Evolutionary conservation across 306 rosid species (phyloP), one percentile per base, ranked within the genome.

Genomic region (Casuarina cunninghamiana): DNA sequence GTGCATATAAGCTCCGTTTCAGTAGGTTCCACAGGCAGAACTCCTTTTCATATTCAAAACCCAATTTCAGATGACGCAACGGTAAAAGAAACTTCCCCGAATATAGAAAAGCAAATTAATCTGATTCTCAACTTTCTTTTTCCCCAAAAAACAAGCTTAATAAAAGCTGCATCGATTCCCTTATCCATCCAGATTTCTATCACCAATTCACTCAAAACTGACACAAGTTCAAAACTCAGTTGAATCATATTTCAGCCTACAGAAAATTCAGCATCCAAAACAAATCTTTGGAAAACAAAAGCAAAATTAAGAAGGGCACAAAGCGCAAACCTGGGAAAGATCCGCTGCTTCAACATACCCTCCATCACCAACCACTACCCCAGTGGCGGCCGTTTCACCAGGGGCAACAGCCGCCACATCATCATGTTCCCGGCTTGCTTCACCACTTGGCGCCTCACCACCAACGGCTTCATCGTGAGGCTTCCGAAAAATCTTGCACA

Each of bases 401-500:
- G 81, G 81, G 57, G 81, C 72, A 12, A 71, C 72, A 80, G 70
- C 75, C 77, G 71, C 69, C 60, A 63, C 85, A 9, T 80, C 90
- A 41, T 88, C 88, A 41, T 81, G 84, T 3, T 90, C 95, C 98
- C 97, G 92, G 65, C 88, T 97, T 84, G 86, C 93, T 89, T 95
- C 98, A 5, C 83, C 5, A 73, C 90, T 87, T 1, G 97, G 97
- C 2, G 97, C 98, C 85, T 90, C 97, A 38, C 97, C 98, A 46
- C 91, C 89, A 91, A 89, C 0, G 97, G 97, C 12, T 97, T 97
- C 0, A 92, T 41, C 46, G 97, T 26, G 97, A 76, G 97, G 92
- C 90, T 95, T 95, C 91, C 92, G 91, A 37, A 95, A 95, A 71
- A 95, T 87, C 88, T 97, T 95, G 72, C 97, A 95, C 6, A 92